Conservation (phyloP, 2,329 filamentous ascomycete species). For the Ascochyta rabiei region DNA sequence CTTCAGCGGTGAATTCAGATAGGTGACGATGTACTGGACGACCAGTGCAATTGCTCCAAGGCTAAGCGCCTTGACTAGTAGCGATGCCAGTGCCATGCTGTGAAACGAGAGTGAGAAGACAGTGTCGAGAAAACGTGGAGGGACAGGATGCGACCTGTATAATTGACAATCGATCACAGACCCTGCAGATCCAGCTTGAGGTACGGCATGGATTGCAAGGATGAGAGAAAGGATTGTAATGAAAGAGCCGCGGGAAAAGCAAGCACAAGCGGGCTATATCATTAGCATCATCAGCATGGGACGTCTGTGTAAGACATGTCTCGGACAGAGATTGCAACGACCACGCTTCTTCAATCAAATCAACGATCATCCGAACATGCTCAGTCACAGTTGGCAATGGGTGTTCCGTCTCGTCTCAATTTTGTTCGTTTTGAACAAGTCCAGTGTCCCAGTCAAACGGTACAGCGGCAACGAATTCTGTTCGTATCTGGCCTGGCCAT, state of each 20-base stretch:
- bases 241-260: neutral
- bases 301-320: neutral
- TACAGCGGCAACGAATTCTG: neutral
- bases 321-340: neutral
- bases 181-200: conserved; percentile 1
- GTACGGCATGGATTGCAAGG: neutral
- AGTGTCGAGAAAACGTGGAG: neutral
- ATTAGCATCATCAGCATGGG: neutral
- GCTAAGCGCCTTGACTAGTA: conserved; percentile 22
- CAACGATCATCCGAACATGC: neutral
- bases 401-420: neutral
- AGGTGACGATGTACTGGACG: conserved; percentile 29
- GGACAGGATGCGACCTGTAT: conserved; percentile 15
- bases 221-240: neutral
- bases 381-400: neutral
- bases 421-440: neutral
- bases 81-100: conserved; percentile 14
- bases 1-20: conserved; percentile 39
- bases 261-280: neutral
- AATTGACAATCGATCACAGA: conserved; percentile 2
- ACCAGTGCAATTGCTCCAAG: conserved; percentile 23
- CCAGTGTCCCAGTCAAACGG: neutral
- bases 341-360: neutral
- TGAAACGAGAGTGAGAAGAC: conserved; percentile 6
- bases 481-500: neutral